Evolutionary conservation across 2,329 filamentous ascomycete genomes (phyloP).

Genomic region (Plenodomus lindquistii): DNA sequence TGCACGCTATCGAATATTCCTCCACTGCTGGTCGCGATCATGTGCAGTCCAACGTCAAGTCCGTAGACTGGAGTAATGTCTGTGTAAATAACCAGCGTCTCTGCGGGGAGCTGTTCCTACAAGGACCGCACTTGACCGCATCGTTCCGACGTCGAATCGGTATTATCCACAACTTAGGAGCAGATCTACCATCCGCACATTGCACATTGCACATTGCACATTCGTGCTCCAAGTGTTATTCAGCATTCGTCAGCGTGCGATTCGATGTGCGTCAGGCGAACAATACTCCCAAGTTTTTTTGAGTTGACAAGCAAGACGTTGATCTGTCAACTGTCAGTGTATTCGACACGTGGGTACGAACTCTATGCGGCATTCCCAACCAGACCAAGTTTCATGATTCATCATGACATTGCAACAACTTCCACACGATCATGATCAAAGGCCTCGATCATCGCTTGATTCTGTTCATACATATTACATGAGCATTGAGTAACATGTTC

Average conservation of each 20-base stretch:
- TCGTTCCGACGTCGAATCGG: constrained; percentile 7
- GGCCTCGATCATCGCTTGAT: too few relatives aligned
- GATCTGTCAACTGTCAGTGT: background rate
- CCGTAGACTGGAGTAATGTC: background rate
- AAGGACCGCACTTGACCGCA: constrained; percentile 1
- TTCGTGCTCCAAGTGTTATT: background rate
- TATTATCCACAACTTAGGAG: constrained; percentile 8
- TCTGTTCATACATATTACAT: too few relatives aligned
- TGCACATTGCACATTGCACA: background rate
- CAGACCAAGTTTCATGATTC: too few relatives aligned
- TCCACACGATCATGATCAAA: too few relatives aligned
- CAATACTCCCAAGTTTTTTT: background rate
- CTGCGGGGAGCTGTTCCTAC: background rate
- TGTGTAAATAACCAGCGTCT: background rate
- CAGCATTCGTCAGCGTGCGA: background rate
- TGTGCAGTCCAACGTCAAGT: constrained; percentile 4
- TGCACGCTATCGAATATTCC: background rate
- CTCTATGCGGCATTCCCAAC: too few relatives aligned
- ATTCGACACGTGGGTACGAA: too few relatives aligned
- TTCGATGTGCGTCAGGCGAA: background rate
- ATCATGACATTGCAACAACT: too few relatives aligned
- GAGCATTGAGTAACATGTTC: too few relatives aligned
- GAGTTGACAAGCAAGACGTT: background rate
- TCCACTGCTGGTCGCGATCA: constrained; percentile 2
- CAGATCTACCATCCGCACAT: constrained; percentile 6